These are phyloP conservation scores for Hondaea fermentalgiana DNA, from an alignment of 108 stramenopile genomes.

Conservation along the genomic window DNA sequence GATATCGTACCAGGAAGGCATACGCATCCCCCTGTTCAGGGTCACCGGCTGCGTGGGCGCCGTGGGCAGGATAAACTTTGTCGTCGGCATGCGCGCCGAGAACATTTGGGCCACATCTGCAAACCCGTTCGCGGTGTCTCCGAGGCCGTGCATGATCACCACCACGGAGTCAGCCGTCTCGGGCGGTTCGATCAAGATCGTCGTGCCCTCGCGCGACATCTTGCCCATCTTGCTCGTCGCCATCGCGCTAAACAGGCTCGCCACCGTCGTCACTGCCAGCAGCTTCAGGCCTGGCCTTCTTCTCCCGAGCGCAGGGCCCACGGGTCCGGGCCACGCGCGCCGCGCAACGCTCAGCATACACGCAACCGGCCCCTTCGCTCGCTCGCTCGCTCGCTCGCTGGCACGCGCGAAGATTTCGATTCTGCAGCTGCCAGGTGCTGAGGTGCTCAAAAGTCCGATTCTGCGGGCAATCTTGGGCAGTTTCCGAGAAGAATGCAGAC, in stretches of 20 bases:
- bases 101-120: slow-evolving; percentile 42
- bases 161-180: slow-evolving; percentile 21
- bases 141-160: slow-evolving; percentile 82
- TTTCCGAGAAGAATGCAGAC: too few species aligned
- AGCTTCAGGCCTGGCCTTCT: too few species aligned
- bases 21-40: slow-evolving; percentile 76
- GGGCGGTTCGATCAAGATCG: background rate
- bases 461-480: too few species aligned
- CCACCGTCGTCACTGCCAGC: background rate
- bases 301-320: too few species aligned
- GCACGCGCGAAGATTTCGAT: too few species aligned
- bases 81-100: slow-evolving; percentile 47
- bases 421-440: too few species aligned
- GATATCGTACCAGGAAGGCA: slow-evolving; percentile 88
- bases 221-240: background rate
- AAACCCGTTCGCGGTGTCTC: slow-evolving; percentile 75
- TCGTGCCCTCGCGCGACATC: background rate
- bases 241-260: background rate
- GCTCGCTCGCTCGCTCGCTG: too few species aligned
- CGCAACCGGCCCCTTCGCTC: too few species aligned
- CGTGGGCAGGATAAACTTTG: slow-evolving; percentile 80
- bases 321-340: too few species aligned
- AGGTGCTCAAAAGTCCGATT: too few species aligned
- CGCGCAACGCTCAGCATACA: too few species aligned
- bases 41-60: slow-evolving; percentile 80